Evolutionary conservation across 441 rosid genomes (phyloP).

Genomic region (Corymbia citriodora): DNA sequence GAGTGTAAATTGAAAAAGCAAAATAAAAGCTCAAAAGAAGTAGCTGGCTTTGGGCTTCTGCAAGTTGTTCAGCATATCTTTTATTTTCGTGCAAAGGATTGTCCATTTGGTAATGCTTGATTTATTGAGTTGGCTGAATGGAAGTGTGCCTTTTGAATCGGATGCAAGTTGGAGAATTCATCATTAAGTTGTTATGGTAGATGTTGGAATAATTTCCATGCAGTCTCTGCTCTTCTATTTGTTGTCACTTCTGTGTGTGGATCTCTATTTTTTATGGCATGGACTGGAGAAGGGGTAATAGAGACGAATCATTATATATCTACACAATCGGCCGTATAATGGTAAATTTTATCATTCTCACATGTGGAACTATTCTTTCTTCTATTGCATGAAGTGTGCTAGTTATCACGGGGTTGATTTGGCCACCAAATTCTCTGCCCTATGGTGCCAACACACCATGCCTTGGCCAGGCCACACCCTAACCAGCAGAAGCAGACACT

Average conservation of each 20-base stretch:
- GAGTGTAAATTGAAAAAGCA: not conserved
- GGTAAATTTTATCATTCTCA: not conserved
- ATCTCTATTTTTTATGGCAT: not conserved
- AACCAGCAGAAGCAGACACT: not conserved
- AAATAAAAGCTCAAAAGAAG: not conserved
- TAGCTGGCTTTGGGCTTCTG: not conserved
- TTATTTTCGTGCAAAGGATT: not conserved
- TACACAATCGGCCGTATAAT: not conserved
- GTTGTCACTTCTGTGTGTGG: not conserved
- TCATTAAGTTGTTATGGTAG: not conserved
- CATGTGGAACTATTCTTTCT: not conserved
- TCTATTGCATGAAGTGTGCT: not conserved
- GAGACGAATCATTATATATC: not conserved
- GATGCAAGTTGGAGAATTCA: not conserved
- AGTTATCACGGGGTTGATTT: not conserved
- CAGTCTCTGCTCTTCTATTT: not conserved
- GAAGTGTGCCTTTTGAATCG: not conserved
- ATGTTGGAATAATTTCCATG: not conserved
- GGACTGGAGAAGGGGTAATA: not conserved
- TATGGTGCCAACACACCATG: not conserved
- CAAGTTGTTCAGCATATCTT: not conserved
- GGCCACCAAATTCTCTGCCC: not conserved
- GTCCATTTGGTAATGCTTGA: not conserved
- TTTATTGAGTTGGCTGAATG: not conserved
- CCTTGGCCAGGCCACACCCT: not conserved